Evolutionary conservation across 2,329 filamentous ascomycete species (phyloP), one percentile per base, ranked within the genome.

Genomic region (Pyrenochaeta sp.): DNA sequence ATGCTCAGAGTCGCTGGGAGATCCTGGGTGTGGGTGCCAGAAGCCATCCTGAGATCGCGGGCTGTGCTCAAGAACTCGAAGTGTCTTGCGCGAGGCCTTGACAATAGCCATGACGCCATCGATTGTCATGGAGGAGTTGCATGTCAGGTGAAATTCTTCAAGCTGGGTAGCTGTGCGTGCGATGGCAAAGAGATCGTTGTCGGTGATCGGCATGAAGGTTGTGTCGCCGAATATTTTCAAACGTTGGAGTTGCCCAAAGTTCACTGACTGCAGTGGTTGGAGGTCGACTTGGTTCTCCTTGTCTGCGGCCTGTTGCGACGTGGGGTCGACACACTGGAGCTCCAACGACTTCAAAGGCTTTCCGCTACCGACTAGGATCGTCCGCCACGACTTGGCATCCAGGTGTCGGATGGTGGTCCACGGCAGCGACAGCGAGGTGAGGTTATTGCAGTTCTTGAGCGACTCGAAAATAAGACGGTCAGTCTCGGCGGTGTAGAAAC

Each of bases 161-260:
- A 82, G 74, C 32, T 72, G 72, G 1, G 72, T 78, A 6, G 78
- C 79, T 1, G 78, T 81, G 31, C 72, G 72, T 17, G 79, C 75
- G 42, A 82, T 79, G 36, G 72, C 70, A 24, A 69, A 66, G 19
- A 82, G 67, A 51, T 82, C 79, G 3, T 65, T 60, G 45, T 82
- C 78, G 23, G 65, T 74, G 49, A 82, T 68, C 3, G 78, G 78
- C 67, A 77, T 77, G 62, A 79, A 74, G 28, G 73, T 74, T 6
- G 78, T 80, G 62, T 80, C 76, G 43, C 79, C 79, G 51, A 81
- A 80, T 44, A 82, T 72, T 63, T 81, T 81, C 39, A 82, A 64
- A 14, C 77, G 75, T 41, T 72, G 73, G 29, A 82, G 70, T 21
- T 72, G 67, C 46, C 74, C 67, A 54, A 82, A 81, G 61, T 79